phyloP scores from a whole-genome alignment of 2,329 filamentous ascomycete genomes.

The Verticillium dahliae region DNA sequence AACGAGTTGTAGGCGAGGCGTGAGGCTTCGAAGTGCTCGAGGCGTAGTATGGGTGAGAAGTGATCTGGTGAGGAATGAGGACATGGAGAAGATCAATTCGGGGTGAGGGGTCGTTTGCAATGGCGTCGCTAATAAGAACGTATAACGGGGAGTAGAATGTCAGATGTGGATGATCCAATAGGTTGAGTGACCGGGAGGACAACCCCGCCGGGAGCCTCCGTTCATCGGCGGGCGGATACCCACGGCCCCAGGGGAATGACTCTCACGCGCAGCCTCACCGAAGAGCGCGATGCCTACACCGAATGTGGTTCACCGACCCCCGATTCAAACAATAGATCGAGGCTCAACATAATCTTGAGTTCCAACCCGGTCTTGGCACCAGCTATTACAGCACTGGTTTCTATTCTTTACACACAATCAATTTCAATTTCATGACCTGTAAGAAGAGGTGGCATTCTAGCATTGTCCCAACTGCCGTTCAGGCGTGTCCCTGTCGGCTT shows the following conservation, averaged over 20 bases:
- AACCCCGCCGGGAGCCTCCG: conserved; percentile 1
- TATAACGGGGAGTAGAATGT: neutral
- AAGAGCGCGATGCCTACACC: neutral
- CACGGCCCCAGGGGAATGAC: neutral
- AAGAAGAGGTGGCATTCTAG: no score
- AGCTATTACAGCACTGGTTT: no score
- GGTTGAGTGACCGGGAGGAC: neutral
- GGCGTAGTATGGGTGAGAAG: conserved; percentile 1
- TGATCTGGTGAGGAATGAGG: conserved; percentile 10
- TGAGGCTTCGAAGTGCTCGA: neutral
- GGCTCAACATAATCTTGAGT: no score
- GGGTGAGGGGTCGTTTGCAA: neutral
- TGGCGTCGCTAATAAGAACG: neutral
- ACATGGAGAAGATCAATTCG: conserved; percentile 4
- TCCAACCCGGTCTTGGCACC: no score
- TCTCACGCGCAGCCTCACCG: neutral
- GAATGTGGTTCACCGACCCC: neutral
- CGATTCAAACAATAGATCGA: no score
- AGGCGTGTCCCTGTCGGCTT: neutral
- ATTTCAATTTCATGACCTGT: no score
- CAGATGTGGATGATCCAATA: neutral
- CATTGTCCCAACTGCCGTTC: no score
- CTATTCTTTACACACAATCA: no score
- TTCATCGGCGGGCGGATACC: neutral
- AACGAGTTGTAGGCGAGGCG: neutral